Evolutionary conservation across 352 stramenopile species (phyloP).

Genomic region (Halophytophthora batemanensis): DNA sequence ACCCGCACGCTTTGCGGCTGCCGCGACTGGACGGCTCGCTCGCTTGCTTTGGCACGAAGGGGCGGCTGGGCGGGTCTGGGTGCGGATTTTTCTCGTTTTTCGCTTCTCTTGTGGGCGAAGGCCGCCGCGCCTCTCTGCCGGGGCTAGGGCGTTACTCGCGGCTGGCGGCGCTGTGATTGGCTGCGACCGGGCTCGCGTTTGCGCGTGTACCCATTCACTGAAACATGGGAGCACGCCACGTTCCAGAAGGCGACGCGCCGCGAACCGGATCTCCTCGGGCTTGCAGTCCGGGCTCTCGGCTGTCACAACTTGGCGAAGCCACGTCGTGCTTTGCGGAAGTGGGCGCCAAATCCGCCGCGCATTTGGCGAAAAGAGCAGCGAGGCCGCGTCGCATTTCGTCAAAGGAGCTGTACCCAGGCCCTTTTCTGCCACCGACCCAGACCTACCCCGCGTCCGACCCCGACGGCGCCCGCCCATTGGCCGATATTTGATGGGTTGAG

Average conservation of each 20-base stretch:
- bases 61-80: conserved; percentile 6
- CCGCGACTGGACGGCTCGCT: conserved; percentile 4
- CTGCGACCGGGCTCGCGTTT: background rate
- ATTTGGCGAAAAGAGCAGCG: too few species aligned
- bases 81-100: conserved; percentile 1
- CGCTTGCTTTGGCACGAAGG: conserved; percentile 10
- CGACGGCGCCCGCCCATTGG: background rate
- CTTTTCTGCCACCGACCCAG: background rate
- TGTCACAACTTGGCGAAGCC: too few species aligned
- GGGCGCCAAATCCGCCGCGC: too few species aligned
- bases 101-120: too few species aligned
- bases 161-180: background rate
- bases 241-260: conserved; percentile 7
- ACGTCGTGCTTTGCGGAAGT: too few species aligned
- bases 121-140: background rate
- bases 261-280: conserved; percentile 19
- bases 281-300: too few species aligned
- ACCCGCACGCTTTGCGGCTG: too few species aligned
- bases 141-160: conserved; percentile 11
- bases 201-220: conserved; percentile 26
- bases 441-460: background rate
- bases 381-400: conserved; percentile 4
- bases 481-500: conserved; percentile 2
- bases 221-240: background rate
- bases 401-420: background rate